Evolutionary conservation across 2,329 filamentous ascomycete species (phyloP), one percentile per base, ranked within the genome.

Genomic region (Sarocladium strictum): DNA sequence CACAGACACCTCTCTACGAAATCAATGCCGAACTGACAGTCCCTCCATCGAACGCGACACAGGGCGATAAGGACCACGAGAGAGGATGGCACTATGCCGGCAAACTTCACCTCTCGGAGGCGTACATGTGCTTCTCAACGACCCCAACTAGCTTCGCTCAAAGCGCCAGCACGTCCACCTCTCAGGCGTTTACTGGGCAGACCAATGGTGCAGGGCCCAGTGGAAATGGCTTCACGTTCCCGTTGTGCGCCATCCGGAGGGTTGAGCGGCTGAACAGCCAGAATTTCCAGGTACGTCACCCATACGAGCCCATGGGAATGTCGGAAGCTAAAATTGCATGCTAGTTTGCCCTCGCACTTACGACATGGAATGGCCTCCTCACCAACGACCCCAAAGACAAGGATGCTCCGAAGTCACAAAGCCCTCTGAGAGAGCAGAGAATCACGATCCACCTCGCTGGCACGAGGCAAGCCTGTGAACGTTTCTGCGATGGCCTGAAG

Each of bases 21-120:
- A 97, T 99, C 73, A 91, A 89, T 58, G 92, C 94, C 66, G 94
- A 99, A 76, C 83, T 99, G 57, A 95, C 91, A 55, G 89, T 99
- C 56, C 86, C 87, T 54, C 85, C 83, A 58, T 83, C 83, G 59
- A 89, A 86, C 70, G 80, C 76, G 62, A 85, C 80, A 57, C 82
- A 86, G 50, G 85, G 86, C 57, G 88, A 90, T 62, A 85, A 85
- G 69, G 81, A 86, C 59, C 81, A 82, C 54, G 84, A 85, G 56
- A 79, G 83, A 62, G 90, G 90, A 61, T 96, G 88, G 72, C 89
- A 92, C 67, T 97, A 99, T 75, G 85, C 86, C 23, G 94, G 94
- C 52, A 92, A 92, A 70, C 81, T 99, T 53, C 93, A 99, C 69
- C 76, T 99, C 59, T 97, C 91, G 69, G 93, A 99, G 73, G 83